Evolutionary conservation across 371 early-diverging fungal species (phyloP).

Genomic region (Batkoa obscura): DNA sequence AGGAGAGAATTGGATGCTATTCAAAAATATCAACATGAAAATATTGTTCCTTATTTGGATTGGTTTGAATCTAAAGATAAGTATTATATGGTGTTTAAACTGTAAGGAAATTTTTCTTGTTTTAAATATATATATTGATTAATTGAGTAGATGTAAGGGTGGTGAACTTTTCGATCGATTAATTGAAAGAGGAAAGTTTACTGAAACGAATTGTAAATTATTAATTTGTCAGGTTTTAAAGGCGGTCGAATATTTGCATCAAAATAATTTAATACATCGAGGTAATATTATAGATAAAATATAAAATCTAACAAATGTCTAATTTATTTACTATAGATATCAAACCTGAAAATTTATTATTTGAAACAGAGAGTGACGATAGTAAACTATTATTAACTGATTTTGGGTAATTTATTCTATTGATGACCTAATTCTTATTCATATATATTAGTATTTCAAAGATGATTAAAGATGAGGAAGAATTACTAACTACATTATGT

Average conservation of each 20-base stretch:
- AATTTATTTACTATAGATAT: constrained; percentile 29
- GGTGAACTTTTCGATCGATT: constrained; percentile 85
- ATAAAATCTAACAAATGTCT: constrained; percentile 2
- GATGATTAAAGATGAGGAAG: constrained; percentile 21
- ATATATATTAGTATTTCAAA: constrained; percentile 26
- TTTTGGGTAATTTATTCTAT: constrained; percentile 20
- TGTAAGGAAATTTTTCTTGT: constrained; percentile 21
- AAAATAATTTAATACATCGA: constrained; percentile 47
- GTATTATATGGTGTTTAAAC: constrained; percentile 76
- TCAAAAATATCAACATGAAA: constrained; percentile 44
- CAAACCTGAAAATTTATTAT: constrained; percentile 67
- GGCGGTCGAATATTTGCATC: constrained; percentile 50
- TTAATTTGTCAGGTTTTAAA: constrained; percentile 39
- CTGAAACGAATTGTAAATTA: constrained; percentile 66
- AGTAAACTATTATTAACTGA: constrained; percentile 40
- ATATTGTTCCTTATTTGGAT: constrained; percentile 66
- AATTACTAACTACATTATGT: constrained; percentile 29
- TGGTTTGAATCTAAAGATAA: constrained; percentile 42
- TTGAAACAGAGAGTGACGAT: constrained; percentile 31
- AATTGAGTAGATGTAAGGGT: constrained; percentile 40
- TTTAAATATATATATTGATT: background rate
- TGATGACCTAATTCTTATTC: background rate
- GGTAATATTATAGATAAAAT: constrained; percentile 16
- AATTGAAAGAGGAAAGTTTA: constrained; percentile 58
- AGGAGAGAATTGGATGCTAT: constrained; percentile 49